A percentile compares a stretch with the other conserved stretches of the same genome.
phyloP scores from a whole-genome alignment of 2,329 filamentous ascomycete species.

The Sclerotinia sclerotiorum region DNA sequence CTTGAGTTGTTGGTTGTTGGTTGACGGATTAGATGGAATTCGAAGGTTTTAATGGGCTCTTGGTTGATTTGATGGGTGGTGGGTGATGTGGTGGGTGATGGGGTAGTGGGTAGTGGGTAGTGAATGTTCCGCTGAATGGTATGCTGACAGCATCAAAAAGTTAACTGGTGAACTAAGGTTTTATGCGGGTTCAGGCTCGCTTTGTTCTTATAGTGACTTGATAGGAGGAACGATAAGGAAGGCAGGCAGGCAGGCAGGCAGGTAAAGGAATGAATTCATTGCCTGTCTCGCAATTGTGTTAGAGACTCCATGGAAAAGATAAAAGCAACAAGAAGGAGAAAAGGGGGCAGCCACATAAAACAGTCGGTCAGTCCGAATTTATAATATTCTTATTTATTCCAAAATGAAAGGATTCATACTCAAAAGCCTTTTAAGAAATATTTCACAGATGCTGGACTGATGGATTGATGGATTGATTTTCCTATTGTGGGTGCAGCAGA shows the following conservation, averaged over 20 bases:
- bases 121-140: constrained; percentile 11
- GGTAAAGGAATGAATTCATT: background rate
- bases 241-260: too few species aligned
- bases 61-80: background rate
- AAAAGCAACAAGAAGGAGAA: background rate
- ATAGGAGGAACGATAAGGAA: background rate
- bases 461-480: background rate
- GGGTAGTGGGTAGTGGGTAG: background rate
- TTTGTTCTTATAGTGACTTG: constrained; percentile 5
- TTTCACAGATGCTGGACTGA: too few species aligned
- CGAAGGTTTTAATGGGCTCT: background rate
- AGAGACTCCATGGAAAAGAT: background rate
- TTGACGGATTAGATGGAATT: background rate
- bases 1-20: background rate
- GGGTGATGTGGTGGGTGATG: background rate
- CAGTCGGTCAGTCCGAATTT: constrained; percentile 8
- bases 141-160: background rate
- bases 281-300: background rate
- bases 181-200: constrained; percentile 15
- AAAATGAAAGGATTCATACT: background rate
- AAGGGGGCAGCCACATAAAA: constrained; percentile 20
- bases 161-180: background rate
- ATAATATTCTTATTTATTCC: background rate
- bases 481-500: background rate
- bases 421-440: background rate